Base-by-base conservation (phyloP, 2,329 filamentous ascomycete species). In the Diaporthe vaccinii region DNA sequence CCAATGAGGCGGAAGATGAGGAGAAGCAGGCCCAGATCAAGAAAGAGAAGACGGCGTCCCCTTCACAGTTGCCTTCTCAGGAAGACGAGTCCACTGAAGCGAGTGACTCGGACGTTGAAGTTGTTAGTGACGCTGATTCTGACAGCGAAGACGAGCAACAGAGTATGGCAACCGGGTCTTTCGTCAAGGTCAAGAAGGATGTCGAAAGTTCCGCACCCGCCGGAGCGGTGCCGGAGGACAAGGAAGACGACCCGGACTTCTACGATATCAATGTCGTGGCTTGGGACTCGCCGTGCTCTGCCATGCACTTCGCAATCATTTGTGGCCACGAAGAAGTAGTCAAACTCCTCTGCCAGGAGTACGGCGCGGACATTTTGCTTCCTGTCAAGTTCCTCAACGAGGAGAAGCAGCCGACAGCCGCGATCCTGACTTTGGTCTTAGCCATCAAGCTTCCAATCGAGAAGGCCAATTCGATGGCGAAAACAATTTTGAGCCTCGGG, bases 261-360 rank as follows among this genome's bases (percentile, higher is more conserved):
- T 96, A 94, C 82, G 91, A 97, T 78, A 88, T 96, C 76, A 92
- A 97, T 78, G 89, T 93, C 1, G 81, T 94, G n/a, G 91, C 94
- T 1, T 98, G 95, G 95, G 95, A 97, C 79, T 89, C 88, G 7
- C 91, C 92, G 6, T 90, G 91, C 74, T 93, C 93, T 17, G 91
- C 95, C 1, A 87, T 97, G 7, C 95, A 98, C 82, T 88, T 95
- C 39, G 95, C 95, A 10, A 95, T 97, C 76, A 82, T 94, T 1
- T 90, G 91, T 76, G 94, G 94, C 0, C 92, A 96, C 78, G 85
- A 89, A 36, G 89, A 93, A 5, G 89, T 92, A 15, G 93, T 96
- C 20, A 90, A 92, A 74, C 83, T 91, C 34, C 89, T 98, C 9
- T 93, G 94, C 71, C 80, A 85, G 75, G 86, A 92, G 77, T 97